Base-by-base conservation (phyloP, 2,329 filamentous ascomycete species). In the Fusarium sp. region DNA sequence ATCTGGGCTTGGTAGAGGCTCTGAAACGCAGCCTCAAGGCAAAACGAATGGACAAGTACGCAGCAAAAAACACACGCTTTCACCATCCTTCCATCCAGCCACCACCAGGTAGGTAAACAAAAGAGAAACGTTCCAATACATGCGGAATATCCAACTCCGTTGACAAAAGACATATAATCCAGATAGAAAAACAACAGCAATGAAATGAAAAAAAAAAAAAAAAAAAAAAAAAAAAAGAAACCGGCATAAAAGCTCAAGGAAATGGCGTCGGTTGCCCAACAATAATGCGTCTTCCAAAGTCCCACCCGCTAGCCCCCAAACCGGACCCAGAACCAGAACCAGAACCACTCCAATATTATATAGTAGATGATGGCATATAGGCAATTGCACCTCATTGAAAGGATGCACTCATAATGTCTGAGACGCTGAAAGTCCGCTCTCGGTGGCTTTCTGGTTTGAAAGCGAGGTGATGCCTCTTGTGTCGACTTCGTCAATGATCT, bases 221-320 rank as follows among this genome's bases (percentile, higher is more conserved):
- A 63, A 60, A 42, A 63, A 52, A 50, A 58, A 66, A 57, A 58
- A 66, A 57, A 38, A 65, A 63, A 60, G 47, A 63, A 52, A 50
- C 65, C 31, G 20, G 33, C 67, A 69, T 63, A 71, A 66, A 50
- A 70, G 57, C 62, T 59, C 57, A 75, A 65, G 65, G 68, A 73
- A 75, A 58, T 29, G 54, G 62, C 68, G 74, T 79, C 70, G 69
- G 77, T 79, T 64, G 77, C 77, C 77, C 70, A 73, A 79, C 73
- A 68, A 66, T 79, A n/a, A 57, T 79, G 77, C 70, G 77, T 79
- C 77, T 79, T 78, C 66, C 74, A 71, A 72, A 63, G 63, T 71
- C 66, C 75, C 75, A 71, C 76, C 71, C 63, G 59, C 75, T 68
- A 69, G 67, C 68, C 66, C 71, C 72, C 60, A 75, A 63, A 54